Evolutionary conservation across 345 rosid species (phyloP), one percentile per base, ranked within the genome.

Genomic region (Pistacia integerrima): DNA sequence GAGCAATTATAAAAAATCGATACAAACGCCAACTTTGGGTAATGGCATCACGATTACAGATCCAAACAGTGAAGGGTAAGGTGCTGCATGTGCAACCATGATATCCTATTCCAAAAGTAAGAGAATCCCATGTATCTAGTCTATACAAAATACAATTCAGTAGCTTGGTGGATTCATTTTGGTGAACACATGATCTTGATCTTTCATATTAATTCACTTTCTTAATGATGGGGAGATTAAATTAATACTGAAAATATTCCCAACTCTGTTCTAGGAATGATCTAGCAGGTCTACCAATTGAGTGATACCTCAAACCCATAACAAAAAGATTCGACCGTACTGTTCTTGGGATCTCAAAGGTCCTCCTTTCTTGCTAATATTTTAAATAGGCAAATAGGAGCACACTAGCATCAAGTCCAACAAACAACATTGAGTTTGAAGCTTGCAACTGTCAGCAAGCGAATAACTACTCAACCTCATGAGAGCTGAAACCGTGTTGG

Each of bases 401-500:
- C 38, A 20, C 57, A 35, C 56, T 48, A 38, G 28, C 68, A 65
- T 41, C 68, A 18, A 57, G 35, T 36, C n/a, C n/a, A 33, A 55
- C 7, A 57, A 54, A 36, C 30, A 44, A 18, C 66, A 30, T 44
- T 56, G 18, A 17, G 30, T 56, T 41, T n/a, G 52, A 12, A n/a
- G 72, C 20, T 59, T 57, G 54, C 3, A 73, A 38, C 30, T 72
- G 58, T 11, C 58, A 41, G 64, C 58, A 25, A 25, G 52, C 60
- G 64, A n/a, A 48, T 35, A 17, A 46, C 70, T 76, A 70, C 52
- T 76, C 74, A 25, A 74, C 67, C 12, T 56, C 48, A 0, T 74
- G 70, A 36, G 74, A 79, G 69, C 18, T 30, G 64, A 59, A 67
- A 18, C 9, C 74, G 48, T 64, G 64, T 6, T 73, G 38, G 51